Percentiles rank a stretch among this genome's conserved stretches.
Evolutionary conservation across 106 monocot species (phyloP).

Genomic region (Apostasia ramifera): DNA sequence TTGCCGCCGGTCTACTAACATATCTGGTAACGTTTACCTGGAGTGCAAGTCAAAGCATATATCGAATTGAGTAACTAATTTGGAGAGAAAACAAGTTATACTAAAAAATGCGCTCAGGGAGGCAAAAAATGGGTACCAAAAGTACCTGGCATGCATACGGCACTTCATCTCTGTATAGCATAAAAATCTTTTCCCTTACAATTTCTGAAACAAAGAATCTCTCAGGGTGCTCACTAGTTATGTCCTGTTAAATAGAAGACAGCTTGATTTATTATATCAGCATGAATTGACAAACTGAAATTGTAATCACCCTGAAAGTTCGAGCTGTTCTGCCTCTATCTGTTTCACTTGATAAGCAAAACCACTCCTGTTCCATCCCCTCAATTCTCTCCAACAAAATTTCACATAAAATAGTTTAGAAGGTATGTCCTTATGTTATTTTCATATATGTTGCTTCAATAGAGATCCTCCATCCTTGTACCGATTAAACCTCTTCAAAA

Average conservation of each 20-base stretch:
- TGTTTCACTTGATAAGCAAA: too few relatives aligned
- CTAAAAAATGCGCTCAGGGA: not conserved
- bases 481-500: too few relatives aligned
- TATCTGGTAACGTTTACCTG: constrained; percentile 89
- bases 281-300: too few relatives aligned
- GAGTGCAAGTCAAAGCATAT: not conserved
- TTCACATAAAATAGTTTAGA: too few relatives aligned
- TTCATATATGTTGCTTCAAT: too few relatives aligned
- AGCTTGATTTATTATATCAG: too few relatives aligned
- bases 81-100: not conserved
- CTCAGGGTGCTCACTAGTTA: constrained; percentile 95
- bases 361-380: too few relatives aligned
- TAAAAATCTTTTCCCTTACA: constrained; percentile 95
- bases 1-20: constrained; percentile 75
- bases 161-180: constrained; percentile 90
- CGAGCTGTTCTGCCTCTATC: too few relatives aligned
- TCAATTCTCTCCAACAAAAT: too few relatives aligned
- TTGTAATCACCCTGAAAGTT: too few relatives aligned
- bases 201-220: constrained; percentile 97
- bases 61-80: not conserved
- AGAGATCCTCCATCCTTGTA: too few relatives aligned
- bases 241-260: constrained; percentile 48
- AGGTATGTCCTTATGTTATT: too few relatives aligned
- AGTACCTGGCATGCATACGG: constrained; percentile 96
- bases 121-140: not conserved